Conservation (phyloP, 225 moss, liverwort and hornwort genomes). For the Polytrichum formosum region DNA sequence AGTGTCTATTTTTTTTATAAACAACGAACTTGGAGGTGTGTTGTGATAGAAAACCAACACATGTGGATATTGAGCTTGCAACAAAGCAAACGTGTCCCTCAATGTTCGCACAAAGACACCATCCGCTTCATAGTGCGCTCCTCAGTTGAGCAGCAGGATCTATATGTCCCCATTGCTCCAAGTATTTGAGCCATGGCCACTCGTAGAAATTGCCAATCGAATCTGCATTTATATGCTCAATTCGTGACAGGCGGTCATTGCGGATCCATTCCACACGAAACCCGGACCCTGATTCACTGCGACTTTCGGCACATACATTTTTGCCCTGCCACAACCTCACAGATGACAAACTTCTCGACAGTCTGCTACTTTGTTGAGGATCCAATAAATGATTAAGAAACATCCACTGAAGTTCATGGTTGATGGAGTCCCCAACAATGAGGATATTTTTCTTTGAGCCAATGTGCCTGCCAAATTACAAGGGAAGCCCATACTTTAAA, state of each 20-base stretch:
- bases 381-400: constrained; percentile 8
- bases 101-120: constrained; percentile 33
- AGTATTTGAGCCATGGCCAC: constrained; percentile 43
- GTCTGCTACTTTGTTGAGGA: neutral
- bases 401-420: constrained; percentile 15
- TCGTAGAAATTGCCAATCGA: constrained; percentile 32
- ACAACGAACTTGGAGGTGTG: constrained; percentile 52
- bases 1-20: too few species aligned
- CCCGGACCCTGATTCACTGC: constrained; percentile 18
- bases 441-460: constrained; percentile 13
- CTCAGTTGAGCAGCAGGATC: constrained; percentile 70
- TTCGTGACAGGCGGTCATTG: constrained; percentile 44
- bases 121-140: constrained; percentile 68
- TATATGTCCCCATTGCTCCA: constrained; percentile 51
- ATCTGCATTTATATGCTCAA: neutral
- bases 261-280: constrained; percentile 41
- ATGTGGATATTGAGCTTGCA: constrained; percentile 47
- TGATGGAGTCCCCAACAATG: constrained; percentile 22
- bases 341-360: neutral
- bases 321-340: constrained; percentile 3
- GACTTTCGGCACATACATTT: constrained; percentile 39
- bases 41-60: constrained; percentile 56
- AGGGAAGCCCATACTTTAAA: too few species aligned
- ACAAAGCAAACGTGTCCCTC: constrained; percentile 24
- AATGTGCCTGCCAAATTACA: constrained; percentile 9